A percentile compares a stretch with the other conserved stretches of the same genome.
Evolutionary conservation across 257 asterid species (phyloP).

Genomic region (Henckelia pumila): DNA sequence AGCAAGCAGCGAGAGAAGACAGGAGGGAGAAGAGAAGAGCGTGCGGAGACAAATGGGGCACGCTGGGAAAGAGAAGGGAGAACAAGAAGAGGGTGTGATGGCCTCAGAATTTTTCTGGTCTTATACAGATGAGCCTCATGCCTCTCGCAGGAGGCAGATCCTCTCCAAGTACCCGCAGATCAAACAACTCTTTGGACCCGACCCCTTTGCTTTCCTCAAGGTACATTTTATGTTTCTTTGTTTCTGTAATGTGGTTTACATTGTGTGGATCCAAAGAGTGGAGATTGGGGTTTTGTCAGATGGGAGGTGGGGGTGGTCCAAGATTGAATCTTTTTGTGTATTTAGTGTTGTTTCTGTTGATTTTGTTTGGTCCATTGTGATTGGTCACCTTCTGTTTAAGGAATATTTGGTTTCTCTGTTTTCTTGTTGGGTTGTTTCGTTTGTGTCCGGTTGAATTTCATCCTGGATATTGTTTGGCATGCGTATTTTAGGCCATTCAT

Average conservation of each 20-base stretch:
- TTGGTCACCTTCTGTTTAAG: neutral
- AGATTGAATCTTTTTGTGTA: conserved; percentile 2
- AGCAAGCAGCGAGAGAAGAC: neutral
- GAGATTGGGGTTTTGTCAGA: neutral
- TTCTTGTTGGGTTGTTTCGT: neutral
- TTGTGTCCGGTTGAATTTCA: neutral
- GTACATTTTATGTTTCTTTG: conserved; percentile 30
- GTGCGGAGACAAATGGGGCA: conserved; percentile 42
- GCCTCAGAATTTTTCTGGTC: conserved; percentile 91
- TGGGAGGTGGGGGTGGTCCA: conserved; percentile 13
- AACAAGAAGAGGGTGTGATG: conserved; percentile 55
- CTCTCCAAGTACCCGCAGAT: conserved; percentile 92
- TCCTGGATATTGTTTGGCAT: neutral
- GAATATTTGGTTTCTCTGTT: conserved; percentile 6
- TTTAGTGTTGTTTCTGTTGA: conserved; percentile 4
- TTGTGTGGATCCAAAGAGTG: neutral
- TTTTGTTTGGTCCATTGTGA: conserved; percentile 7
- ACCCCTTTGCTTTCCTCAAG: conserved; percentile 80
- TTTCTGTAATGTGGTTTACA: neutral
- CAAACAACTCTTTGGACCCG: conserved; percentile 80
- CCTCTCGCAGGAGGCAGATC: conserved; percentile 82
- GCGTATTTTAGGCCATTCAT: neutral
- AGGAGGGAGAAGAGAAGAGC: conserved; percentile 11
- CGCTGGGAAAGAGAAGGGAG: conserved; percentile 42
- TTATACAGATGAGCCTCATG: conserved; percentile 90